Evolutionary conservation across 1,284 basidiomycete genomes (phyloP).

Genomic region (Papiliotrema laurentii): DNA sequence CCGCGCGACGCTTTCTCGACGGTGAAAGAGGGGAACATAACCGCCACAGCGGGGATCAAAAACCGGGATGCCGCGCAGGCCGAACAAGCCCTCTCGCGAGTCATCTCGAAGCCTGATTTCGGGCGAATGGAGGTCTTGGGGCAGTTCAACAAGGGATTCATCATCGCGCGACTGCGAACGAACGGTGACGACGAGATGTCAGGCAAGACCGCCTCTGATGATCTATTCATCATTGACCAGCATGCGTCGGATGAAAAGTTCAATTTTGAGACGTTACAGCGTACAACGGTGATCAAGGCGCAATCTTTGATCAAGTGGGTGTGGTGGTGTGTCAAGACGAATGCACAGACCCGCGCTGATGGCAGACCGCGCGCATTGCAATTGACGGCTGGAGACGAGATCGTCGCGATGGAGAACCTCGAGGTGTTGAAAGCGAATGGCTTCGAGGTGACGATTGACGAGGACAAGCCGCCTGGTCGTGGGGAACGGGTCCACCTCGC

Average conservation of each 20-base stretch:
- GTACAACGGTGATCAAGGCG: constrained; percentile 77
- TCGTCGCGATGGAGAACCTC: constrained; percentile 80
- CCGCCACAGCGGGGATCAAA: constrained; percentile 55
- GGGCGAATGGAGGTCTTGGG: constrained; percentile 76
- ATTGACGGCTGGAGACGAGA: constrained; percentile 83
- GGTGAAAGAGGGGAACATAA: constrained; percentile 19
- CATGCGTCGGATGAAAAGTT: constrained; percentile 85
- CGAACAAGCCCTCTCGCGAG: constrained; percentile 69
- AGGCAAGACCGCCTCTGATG: constrained; percentile 55
- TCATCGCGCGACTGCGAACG: constrained; percentile 67
- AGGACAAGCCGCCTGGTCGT: constrained; percentile 53
- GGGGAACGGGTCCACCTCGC: constrained; percentile 62
- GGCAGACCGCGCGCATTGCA: constrained; percentile 71
- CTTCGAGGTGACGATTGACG: constrained; percentile 65
- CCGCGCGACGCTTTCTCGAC: constrained; percentile 23
- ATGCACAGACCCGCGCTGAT: background rate
- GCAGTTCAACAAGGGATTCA: constrained; percentile 96
- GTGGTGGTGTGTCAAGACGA: too few species aligned
- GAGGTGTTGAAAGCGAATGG: constrained; percentile 79
- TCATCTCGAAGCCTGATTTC: constrained; percentile 88
- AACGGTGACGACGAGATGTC: constrained; percentile 21
- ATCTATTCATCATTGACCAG: constrained; percentile 78
- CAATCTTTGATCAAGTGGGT: constrained; percentile 75
- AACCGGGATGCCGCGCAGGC: constrained; percentile 61
- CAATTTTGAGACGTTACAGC: constrained; percentile 92